Conservation (phyloP, 2,329 filamentous ascomycete species). For the Colletotrichum musae region DNA sequence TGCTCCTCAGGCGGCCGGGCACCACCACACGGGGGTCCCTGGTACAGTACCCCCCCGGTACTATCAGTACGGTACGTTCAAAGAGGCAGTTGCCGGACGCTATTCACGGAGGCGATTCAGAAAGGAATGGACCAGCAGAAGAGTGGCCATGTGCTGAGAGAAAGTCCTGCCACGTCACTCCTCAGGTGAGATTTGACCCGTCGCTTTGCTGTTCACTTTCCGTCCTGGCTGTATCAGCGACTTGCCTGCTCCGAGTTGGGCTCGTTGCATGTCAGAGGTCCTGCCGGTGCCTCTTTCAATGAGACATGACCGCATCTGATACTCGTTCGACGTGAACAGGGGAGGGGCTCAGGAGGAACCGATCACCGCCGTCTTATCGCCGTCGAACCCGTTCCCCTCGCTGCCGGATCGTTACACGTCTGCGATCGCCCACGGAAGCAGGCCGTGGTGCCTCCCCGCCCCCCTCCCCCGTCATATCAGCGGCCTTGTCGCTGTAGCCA, state of each 20-base stretch:
- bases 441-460: too few species aligned
- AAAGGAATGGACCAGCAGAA: not conserved
- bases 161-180: conserved; percentile 35
- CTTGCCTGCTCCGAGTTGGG: not conserved
- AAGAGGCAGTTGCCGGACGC: not conserved
- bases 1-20: not conserved
- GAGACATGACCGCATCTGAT: conserved; percentile 32
- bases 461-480: not conserved
- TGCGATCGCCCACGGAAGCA: conserved; percentile 22
- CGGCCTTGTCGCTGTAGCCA: conserved; percentile 8
- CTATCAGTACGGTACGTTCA: conserved; percentile 21
- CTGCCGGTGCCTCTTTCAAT: conserved; percentile 2
- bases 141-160: conserved; percentile 21
- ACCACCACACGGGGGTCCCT: conserved; percentile 16
- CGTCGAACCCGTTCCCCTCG: conserved; percentile 10
- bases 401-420: conserved; percentile 20
- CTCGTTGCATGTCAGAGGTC: not conserved
- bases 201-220: conserved; percentile 22
- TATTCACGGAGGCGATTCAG: conserved; percentile 23
- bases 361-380: conserved; percentile 9
- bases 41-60: conserved; percentile 22
- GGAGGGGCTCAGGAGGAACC: not conserved
- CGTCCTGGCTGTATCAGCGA: conserved; percentile 5
- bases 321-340: conserved; percentile 19
- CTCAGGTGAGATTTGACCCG: conserved; percentile 37